phyloP scores from a whole-genome alignment of 306 rosid species.

The Cucumis melo region DNA sequence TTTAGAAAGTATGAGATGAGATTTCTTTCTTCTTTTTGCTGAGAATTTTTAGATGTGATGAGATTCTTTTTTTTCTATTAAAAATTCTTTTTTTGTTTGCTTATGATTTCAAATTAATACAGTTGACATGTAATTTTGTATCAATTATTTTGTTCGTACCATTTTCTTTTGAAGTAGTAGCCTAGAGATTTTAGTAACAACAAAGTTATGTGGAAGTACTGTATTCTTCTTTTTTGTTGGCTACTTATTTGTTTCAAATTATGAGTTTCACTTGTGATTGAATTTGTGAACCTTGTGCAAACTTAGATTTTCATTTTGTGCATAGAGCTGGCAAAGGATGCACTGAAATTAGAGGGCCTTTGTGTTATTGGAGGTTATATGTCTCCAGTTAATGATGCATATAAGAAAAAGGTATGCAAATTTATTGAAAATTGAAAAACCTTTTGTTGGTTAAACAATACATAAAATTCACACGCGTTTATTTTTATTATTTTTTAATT shows the following conservation, averaged over 20 bases:
- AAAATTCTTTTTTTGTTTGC: not conserved
- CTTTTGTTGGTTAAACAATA: not conserved
- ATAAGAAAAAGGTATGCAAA: conserved; percentile 60
- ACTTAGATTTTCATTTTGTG: not conserved
- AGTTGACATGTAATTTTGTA: not conserved
- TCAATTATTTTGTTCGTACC: not conserved
- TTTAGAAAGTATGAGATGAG: not conserved
- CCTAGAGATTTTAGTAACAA: not conserved
- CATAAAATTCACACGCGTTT: not conserved
- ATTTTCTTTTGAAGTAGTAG: not conserved
- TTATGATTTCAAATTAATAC: not conserved
- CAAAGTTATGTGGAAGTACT: not conserved
- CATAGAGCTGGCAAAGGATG: conserved; percentile 83
- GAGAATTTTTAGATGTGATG: not conserved
- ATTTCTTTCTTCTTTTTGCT: not conserved
- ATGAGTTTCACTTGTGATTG: not conserved
- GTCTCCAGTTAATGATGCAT: conserved; percentile 93
- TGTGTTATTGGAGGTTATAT: conserved; percentile 78
- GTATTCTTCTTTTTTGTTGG: not conserved
- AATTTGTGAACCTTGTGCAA: not conserved
- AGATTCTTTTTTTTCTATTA: not conserved
- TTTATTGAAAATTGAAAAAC: not conserved
- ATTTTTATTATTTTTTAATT: no score
- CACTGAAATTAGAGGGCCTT: conserved; percentile 48
- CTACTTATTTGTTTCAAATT: not conserved